These are phyloP conservation scores for Rosa multiflora DNA, from an alignment of 306 rosid genomes.

Conservation along the genomic window DNA sequence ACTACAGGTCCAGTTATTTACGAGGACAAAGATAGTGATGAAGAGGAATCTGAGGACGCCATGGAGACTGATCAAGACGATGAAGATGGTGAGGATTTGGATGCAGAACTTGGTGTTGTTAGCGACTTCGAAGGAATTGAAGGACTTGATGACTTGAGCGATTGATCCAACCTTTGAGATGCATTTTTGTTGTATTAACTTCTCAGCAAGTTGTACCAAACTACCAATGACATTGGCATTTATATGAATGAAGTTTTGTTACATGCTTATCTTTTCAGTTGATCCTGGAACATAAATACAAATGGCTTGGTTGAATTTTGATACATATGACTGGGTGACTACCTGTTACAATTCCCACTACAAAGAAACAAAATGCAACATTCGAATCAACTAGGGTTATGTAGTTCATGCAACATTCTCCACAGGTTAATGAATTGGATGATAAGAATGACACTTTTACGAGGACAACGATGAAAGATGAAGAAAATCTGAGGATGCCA, in stretches of 20 bases:
- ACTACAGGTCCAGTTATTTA: conserved; percentile 43
- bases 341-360: background rate
- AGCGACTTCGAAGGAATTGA: conserved; percentile 45
- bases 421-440: background rate
- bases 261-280: background rate
- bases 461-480: background rate
- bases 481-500: background rate
- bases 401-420: background rate
- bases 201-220: background rate
- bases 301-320: background rate
- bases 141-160: conserved; percentile 43
- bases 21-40: conserved; percentile 65
- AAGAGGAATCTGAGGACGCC: conserved; percentile 49
- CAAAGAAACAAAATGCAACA: too few relatives aligned
- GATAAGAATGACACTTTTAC: background rate
- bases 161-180: conserved; percentile 13
- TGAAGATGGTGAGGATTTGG: conserved; percentile 35
- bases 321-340: background rate
- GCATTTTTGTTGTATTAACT: background rate
- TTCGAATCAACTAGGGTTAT: too few relatives aligned
- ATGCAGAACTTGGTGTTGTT: conserved; percentile 40
- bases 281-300: background rate
- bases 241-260: conserved; percentile 2
- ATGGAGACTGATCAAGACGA: conserved; percentile 67
- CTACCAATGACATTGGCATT: background rate